These are phyloP conservation scores for Trichaptum fuscoviolaceum DNA, from an alignment of 768 basidiomycete species.

Conservation along the genomic window DNA sequence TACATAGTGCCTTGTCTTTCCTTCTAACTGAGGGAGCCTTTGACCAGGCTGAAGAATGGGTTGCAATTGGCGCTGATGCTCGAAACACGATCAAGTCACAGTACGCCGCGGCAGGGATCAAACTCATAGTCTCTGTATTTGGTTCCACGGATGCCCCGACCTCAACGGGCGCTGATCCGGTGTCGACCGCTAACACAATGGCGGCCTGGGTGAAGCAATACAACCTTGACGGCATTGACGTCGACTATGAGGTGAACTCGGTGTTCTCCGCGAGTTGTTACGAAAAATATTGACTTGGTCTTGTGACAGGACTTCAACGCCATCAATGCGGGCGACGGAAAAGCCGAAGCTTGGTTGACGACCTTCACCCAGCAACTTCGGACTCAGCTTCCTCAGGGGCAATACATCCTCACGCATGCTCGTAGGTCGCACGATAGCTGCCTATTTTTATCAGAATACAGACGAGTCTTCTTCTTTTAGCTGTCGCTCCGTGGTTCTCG, in stretches of 20 bases:
- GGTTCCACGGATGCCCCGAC: constrained; percentile 54
- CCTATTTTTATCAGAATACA: background rate
- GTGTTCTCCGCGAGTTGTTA: background rate
- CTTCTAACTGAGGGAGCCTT: constrained; percentile 49
- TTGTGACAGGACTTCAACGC: constrained; percentile 53
- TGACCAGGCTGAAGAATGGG: constrained; percentile 60
- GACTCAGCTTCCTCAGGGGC: constrained; percentile 27
- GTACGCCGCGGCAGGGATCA: constrained; percentile 55
- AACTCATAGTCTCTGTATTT: constrained; percentile 60
- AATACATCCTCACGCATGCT: constrained; percentile 33
- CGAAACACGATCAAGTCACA: constrained; percentile 44
- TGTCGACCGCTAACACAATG: constrained; percentile 55
- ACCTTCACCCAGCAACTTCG: constrained; percentile 32
- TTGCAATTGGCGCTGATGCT: constrained; percentile 36
- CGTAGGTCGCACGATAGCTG: constrained; percentile 18
- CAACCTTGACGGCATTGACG: constrained; percentile 63
- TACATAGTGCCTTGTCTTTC: constrained; percentile 44
- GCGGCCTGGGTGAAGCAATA: constrained; percentile 61
- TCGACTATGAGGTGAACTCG: constrained; percentile 56
- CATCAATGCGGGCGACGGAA: constrained; percentile 44
- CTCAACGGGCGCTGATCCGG: constrained; percentile 51
- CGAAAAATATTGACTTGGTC: background rate
- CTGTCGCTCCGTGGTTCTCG: constrained; percentile 37
- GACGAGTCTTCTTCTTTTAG: constrained; percentile 17
- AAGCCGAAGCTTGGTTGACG: constrained; percentile 43